phyloP scores from a whole-genome alignment of 2,329 filamentous ascomycete species.

The Talaromyces sp. region DNA sequence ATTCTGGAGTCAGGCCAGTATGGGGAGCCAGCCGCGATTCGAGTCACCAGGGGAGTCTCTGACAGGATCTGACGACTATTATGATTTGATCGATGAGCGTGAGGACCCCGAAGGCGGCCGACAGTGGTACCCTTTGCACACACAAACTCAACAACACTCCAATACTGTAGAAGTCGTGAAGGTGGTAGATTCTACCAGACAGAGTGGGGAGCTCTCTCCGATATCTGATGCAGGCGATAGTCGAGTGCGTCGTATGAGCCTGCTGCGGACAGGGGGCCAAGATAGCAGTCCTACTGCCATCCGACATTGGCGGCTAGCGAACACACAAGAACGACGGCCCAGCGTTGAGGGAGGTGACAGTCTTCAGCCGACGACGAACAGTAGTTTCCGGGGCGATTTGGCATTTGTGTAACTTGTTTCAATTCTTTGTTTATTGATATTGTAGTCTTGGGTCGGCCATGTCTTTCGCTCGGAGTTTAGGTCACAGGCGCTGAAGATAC shows the following conservation, averaged over 20 bases:
- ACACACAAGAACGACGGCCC: conserved; percentile 21
- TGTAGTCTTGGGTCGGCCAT: not conserved
- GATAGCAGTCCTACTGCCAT: conserved; percentile 21
- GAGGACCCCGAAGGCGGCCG: conserved; percentile 21
- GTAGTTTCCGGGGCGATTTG: conserved; percentile 28
- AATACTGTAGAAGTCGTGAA: conserved; percentile 10
- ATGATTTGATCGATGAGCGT: conserved; percentile 23
- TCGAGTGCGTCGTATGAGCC: conserved; percentile 23
- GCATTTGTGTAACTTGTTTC: conserved; percentile 28
- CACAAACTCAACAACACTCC: conserved; percentile 18
- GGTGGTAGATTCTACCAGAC: not conserved
- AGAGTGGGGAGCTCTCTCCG: conserved; percentile 3
- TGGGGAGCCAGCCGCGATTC: conserved; percentile 26
- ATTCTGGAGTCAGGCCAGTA: conserved; percentile 36
- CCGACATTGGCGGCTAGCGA: conserved; percentile 20
- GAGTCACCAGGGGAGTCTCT: conserved; percentile 22
- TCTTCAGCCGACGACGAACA: conserved; percentile 22
- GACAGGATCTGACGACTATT: conserved; percentile 22
- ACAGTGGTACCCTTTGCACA: conserved; percentile 24
- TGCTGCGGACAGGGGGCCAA: conserved; percentile 23
- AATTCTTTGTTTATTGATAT: not conserved
- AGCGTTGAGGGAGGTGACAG: conserved; percentile 21
- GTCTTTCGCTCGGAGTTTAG: conserved; percentile 4
- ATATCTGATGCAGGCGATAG: not conserved
- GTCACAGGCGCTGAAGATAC: conserved; percentile 13